Percentiles rank a stretch among this genome's conserved stretches.
phyloP scores from a whole-genome alignment of 768 basidiomycete genomes.

The Gelatoporia subvermispora region DNA sequence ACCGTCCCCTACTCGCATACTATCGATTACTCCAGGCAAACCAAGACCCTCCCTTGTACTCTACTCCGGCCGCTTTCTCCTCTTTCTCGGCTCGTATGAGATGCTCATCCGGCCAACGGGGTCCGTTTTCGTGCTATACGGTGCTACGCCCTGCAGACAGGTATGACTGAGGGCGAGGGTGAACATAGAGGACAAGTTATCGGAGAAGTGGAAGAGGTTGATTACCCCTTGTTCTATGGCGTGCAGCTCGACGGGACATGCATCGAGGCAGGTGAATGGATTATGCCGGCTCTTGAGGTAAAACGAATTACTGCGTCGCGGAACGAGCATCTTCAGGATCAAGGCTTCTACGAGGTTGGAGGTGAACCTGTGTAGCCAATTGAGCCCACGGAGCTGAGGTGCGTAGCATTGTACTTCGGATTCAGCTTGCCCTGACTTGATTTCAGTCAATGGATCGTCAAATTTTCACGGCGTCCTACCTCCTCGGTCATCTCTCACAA shows the following conservation, averaged over 20 bases:
- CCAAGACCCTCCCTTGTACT: conserved; percentile 54
- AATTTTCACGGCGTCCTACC: conserved; percentile 66
- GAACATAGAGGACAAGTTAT: conserved; percentile 58
- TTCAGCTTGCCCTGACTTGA: conserved; percentile 12
- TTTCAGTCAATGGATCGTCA: conserved; percentile 49
- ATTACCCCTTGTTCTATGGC: conserved; percentile 61
- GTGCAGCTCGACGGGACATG: conserved; percentile 40
- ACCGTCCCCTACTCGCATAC: conserved; percentile 71
- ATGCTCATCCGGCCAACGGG: conserved; percentile 57
- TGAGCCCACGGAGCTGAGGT: conserved; percentile 53
- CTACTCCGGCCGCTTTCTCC: conserved; percentile 54
- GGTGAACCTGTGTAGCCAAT: conserved; percentile 31
- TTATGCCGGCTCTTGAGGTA: conserved; percentile 68
- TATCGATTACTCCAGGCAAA: conserved; percentile 77
- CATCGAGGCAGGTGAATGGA: conserved; percentile 68
- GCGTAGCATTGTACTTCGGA: conserved; percentile 7
- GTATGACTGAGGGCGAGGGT: conserved; percentile 77
- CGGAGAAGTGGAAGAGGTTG: conserved; percentile 52
- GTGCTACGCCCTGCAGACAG: conserved; percentile 71
- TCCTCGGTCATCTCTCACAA: conserved; percentile 40
- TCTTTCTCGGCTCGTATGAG: conserved; percentile 38
- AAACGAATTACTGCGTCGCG: conserved; percentile 52
- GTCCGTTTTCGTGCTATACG: conserved; percentile 68
- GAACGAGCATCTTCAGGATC: conserved; percentile 33
- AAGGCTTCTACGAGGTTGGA: conserved; percentile 43